Evolutionary conservation across 2,329 filamentous ascomycete species (phyloP).

Genomic region (Fusarium sp.): DNA sequence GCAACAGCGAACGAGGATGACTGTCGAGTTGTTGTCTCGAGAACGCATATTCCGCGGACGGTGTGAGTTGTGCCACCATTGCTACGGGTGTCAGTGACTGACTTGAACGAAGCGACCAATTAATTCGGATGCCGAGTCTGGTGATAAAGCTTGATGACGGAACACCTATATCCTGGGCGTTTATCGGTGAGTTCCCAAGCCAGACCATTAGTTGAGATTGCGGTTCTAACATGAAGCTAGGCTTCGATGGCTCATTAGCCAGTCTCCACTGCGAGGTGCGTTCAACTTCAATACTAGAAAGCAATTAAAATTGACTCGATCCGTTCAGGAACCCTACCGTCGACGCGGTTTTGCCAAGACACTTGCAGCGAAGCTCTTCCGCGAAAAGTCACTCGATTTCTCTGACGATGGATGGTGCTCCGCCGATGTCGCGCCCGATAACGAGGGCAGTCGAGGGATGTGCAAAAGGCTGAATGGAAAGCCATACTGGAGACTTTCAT

Average conservation of each 20-base stretch:
- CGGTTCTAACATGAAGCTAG: constrained; percentile 48
- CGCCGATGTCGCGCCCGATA: constrained; percentile 76
- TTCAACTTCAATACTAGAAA: neutral
- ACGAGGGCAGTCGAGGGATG: constrained; percentile 73
- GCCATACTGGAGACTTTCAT: constrained; percentile 70
- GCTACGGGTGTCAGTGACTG: neutral
- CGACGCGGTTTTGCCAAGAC: constrained; percentile 75
- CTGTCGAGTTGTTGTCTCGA: constrained; percentile 67
- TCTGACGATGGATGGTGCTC: constrained; percentile 68
- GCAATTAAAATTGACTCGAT: neutral
- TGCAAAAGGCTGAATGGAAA: constrained; percentile 74
- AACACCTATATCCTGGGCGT: constrained; percentile 75
- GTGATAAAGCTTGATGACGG: constrained; percentile 63
- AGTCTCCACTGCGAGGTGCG: constrained; percentile 72
- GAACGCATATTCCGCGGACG: constrained; percentile 71
- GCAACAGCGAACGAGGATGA: constrained; percentile 67
- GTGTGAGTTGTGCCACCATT: constrained; percentile 53
- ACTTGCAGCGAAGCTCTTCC: constrained; percentile 72
- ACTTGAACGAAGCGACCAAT: constrained; percentile 54
- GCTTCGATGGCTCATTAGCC: constrained; percentile 73
- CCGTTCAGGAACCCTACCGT: constrained; percentile 65
- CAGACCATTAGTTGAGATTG: too few relatives aligned
- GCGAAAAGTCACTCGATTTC: constrained; percentile 63
- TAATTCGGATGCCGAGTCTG: constrained; percentile 63
- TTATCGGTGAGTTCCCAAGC: constrained; percentile 59